Evolutionary conservation across 257 asterid genomes (phyloP).

Genomic region (Solanum appendiculatum): DNA sequence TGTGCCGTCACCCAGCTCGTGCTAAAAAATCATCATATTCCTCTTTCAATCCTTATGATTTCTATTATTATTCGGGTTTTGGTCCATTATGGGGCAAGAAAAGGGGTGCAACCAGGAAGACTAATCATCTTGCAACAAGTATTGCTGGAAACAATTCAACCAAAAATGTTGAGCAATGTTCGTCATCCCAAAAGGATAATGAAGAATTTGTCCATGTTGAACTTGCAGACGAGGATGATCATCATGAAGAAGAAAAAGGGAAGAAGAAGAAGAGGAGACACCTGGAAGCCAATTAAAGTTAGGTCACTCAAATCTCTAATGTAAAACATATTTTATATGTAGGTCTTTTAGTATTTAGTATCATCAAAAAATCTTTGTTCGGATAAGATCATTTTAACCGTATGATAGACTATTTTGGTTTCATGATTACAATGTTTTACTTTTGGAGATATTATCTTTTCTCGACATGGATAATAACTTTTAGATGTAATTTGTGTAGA

Average conservation of each 20-base stretch:
- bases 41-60: conserved; percentile 29
- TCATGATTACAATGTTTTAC: background rate
- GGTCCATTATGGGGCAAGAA: conserved; percentile 67
- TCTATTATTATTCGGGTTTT: conserved; percentile 66
- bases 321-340: conserved; percentile 16
- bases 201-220: conserved; percentile 7
- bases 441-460: background rate
- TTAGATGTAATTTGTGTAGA: background rate
- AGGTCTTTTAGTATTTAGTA: background rate
- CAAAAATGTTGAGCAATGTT: background rate
- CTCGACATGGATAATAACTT: background rate
- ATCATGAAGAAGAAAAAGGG: conserved; percentile 5
- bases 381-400: background rate
- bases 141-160: background rate
- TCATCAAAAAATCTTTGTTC: background rate
- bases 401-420: background rate
- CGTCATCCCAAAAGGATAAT: background rate
- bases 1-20: conserved; percentile 14
- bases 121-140: background rate
- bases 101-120: conserved; percentile 17
- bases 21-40: conserved; percentile 21
- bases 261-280: conserved; percentile 17
- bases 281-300: conserved; percentile 54
- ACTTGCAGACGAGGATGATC: conserved; percentile 18
- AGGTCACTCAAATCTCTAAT: conserved; percentile 71